phyloP scores from a whole-genome alignment of 345 rosid species.

The Brassica incana region DNA sequence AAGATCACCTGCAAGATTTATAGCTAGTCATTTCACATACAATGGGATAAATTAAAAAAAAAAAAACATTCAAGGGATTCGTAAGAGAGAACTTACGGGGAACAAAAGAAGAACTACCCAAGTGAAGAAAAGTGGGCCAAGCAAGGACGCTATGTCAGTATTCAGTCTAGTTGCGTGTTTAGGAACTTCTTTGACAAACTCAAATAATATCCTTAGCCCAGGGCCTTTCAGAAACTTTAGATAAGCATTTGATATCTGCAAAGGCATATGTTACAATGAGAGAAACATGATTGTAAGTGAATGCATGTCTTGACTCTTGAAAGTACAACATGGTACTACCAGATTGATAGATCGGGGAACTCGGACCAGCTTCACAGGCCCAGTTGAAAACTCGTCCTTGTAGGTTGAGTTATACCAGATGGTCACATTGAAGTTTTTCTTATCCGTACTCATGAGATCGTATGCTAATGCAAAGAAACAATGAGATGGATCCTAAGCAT shows the following conservation, averaged over 20 bases:
- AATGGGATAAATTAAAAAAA: background rate
- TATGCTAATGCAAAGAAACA: slow-evolving; percentile 49
- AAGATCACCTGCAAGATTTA: slow-evolving; percentile 63
- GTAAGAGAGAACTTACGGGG: slow-evolving; percentile 59
- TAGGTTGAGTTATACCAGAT: slow-evolving; percentile 32
- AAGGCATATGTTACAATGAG: slow-evolving; percentile 10
- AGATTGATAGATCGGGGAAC: slow-evolving; percentile 38
- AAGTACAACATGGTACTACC: slow-evolving; percentile 22
- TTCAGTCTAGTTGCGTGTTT: background rate
- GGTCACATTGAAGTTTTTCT: slow-evolving; percentile 25
- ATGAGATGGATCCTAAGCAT: slow-evolving; percentile 8
- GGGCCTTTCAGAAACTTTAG: slow-evolving; percentile 42
- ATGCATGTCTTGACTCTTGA: background rate
- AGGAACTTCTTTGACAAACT: slow-evolving; percentile 41
- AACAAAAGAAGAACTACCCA: slow-evolving; percentile 80
- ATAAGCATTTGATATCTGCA: slow-evolving; percentile 39
- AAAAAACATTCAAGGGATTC: background rate
- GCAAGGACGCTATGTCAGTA: slow-evolving; percentile 29
- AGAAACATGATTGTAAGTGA: slow-evolving; percentile 40
- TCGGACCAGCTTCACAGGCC: slow-evolving; percentile 14
- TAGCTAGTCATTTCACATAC: background rate
- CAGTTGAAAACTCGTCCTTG: slow-evolving; percentile 11
- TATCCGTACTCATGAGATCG: slow-evolving; percentile 27
- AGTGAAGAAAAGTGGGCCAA: slow-evolving; percentile 79
- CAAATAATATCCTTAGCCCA: slow-evolving; percentile 35